These are phyloP conservation scores for Calonectria pauciramosa DNA, from an alignment of 2,329 filamentous ascomycete species.

Conservation along the genomic window DNA sequence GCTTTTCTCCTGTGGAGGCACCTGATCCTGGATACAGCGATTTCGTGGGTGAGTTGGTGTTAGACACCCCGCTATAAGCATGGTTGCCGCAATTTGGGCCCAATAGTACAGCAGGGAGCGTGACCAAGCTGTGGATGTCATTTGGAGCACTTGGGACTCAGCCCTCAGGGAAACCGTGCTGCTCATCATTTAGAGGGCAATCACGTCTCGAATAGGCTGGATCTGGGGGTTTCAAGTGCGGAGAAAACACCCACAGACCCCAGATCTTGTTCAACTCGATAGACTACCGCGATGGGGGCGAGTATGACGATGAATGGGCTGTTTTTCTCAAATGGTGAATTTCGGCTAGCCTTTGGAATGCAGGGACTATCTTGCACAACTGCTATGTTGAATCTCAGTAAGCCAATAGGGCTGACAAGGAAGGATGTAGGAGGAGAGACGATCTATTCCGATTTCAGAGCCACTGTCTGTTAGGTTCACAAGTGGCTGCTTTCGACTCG, in stretches of 20 bases:
- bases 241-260: slow-evolving; percentile 16
- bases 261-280: slow-evolving; percentile 6
- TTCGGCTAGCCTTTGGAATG: not conserved
- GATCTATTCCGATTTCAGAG: not conserved
- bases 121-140: not conserved
- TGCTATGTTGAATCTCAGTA: not conserved
- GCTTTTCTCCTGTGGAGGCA: slow-evolving; percentile 45
- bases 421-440: not conserved
- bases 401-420: not conserved
- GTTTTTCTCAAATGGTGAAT: slow-evolving; percentile 9
- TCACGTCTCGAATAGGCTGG: not conserved
- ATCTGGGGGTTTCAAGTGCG: not conserved
- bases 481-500: not conserved
- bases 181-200: not conserved
- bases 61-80: slow-evolving; percentile 31
- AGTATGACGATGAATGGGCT: not conserved
- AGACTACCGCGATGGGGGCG: not conserved
- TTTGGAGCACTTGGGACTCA: not conserved
- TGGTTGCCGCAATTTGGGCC: not conserved
- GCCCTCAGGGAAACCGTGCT: no score
- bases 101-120: not conserved
- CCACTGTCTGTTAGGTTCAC: no score
- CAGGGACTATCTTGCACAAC: not conserved
- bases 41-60: slow-evolving; percentile 18
- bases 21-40: slow-evolving; percentile 39